A percentile compares a stretch with the other conserved stretches of the same genome.
These are phyloP conservation scores for Pestalotiopsis sp. DNA, from an alignment of 2,329 filamentous ascomycete genomes.

Conservation along the genomic window DNA sequence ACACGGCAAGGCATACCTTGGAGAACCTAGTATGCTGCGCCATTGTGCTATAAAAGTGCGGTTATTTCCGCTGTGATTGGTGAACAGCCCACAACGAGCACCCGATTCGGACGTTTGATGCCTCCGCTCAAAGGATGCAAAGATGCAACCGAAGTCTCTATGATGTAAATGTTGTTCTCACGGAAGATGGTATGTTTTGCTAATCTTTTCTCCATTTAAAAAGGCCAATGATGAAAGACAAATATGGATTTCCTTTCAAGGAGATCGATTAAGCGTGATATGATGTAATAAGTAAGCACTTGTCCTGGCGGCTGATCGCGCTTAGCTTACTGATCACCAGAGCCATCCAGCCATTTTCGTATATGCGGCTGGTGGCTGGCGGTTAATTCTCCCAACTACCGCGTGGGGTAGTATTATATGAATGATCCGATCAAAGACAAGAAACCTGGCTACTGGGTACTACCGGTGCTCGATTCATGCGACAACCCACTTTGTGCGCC, in stretches of 20 bases:
- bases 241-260: neutral
- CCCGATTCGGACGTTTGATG: neutral
- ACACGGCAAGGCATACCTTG: neutral
- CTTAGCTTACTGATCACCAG: neutral
- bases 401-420: neutral
- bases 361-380: neutral
- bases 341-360: neutral
- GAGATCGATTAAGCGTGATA: neutral
- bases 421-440: neutral
- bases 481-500: neutral
- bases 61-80: neutral
- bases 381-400: neutral
- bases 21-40: neutral
- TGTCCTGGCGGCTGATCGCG: neutral
- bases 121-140: too few species aligned
- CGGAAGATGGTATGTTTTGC: neutral
- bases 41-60: neutral
- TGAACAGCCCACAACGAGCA: neutral
- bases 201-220: neutral
- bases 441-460: neutral
- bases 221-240: neutral
- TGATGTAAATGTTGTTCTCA: neutral
- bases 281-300: neutral
- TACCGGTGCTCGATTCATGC: neutral
- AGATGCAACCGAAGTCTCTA: neutral